These are phyloP conservation scores for Clitoria ternatea DNA, from an alignment of 306 rosid species.

Conservation along the genomic window DNA sequence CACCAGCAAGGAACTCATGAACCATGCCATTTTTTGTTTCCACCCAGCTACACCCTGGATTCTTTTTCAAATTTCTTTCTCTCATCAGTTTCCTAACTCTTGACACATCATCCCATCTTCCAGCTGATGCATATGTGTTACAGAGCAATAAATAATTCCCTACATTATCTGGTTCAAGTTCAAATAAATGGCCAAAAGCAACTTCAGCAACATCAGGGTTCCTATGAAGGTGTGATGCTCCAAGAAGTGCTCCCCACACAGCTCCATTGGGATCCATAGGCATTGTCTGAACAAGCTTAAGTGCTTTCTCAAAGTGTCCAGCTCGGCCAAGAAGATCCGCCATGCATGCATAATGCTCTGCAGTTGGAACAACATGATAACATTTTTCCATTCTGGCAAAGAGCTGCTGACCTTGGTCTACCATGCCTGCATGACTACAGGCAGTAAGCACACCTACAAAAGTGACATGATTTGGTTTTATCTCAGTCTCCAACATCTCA, in stretches of 20 bases:
- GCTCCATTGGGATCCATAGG: conserved; percentile 57
- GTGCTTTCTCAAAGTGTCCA: conserved; percentile 73
- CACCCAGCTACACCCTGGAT: conserved; percentile 79
- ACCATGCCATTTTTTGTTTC: conserved; percentile 57
- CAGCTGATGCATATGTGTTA: conserved; percentile 62
- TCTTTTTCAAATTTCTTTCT: conserved; percentile 54
- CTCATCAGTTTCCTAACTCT: conserved; percentile 62
- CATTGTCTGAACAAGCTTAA: conserved; percentile 57
- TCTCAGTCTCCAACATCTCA: conserved; percentile 67
- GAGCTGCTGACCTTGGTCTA: conserved; percentile 66
- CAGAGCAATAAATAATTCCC: conserved; percentile 77
- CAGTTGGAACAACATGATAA: conserved; percentile 51
- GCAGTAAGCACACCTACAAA: conserved; percentile 75
- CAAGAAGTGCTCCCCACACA: conserved; percentile 95
- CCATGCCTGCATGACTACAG: conserved; percentile 71
- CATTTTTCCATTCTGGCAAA: conserved; percentile 61
- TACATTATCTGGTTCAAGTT: conserved; percentile 61
- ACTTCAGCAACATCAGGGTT: conserved; percentile 63
- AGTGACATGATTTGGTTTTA: conserved; percentile 65
- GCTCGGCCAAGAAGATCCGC: conserved; percentile 80
- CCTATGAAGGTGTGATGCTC: conserved; percentile 65
- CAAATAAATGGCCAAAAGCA: conserved; percentile 63
- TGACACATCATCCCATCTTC: conserved; percentile 74
- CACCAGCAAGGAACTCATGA: conserved; percentile 68
- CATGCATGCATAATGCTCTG: conserved; percentile 76